phyloP scores from a whole-genome alignment of 139 green algal genomes.

The Picochlorum costavermella region DNA sequence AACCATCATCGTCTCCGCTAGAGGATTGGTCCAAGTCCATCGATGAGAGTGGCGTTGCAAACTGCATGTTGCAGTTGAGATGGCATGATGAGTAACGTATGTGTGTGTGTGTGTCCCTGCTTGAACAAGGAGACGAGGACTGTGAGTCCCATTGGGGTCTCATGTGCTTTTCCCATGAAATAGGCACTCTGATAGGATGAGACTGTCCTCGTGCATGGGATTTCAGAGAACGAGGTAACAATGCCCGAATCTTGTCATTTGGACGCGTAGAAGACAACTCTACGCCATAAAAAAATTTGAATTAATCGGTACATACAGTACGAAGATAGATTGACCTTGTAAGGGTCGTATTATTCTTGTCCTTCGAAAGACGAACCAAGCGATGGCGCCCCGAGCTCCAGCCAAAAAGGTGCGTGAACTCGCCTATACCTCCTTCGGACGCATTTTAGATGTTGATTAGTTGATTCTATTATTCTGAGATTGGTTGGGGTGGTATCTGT shows the following conservation, averaged over 20 bases:
- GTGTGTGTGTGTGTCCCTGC: too few relatives aligned
- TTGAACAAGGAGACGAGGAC: too few relatives aligned
- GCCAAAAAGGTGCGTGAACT: slow-evolving; percentile 2
- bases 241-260: neutral
- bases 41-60: slow-evolving; percentile 9
- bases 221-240: neutral
- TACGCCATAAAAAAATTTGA: neutral
- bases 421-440: too few relatives aligned
- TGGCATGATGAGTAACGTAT: slow-evolving; percentile 17
- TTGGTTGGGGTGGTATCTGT: too few relatives aligned
- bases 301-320: too few relatives aligned
- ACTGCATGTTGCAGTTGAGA: slow-evolving; percentile 26
- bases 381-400: slow-evolving; percentile 1
- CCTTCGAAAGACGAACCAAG: neutral
- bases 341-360: neutral
- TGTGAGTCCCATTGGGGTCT: too few relatives aligned
- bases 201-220: neutral
- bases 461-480: too few relatives aligned
- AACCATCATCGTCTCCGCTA: slow-evolving; percentile 15
- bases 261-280: neutral
- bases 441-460: too few relatives aligned
- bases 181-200: slow-evolving; percentile 1
- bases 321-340: too few relatives aligned
- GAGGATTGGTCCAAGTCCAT: slow-evolving; percentile 12
- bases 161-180: neutral